These are phyloP conservation scores for Arabidopsis thaliana DNA, from an alignment of 345 rosid species.

Conservation along the genomic window DNA sequence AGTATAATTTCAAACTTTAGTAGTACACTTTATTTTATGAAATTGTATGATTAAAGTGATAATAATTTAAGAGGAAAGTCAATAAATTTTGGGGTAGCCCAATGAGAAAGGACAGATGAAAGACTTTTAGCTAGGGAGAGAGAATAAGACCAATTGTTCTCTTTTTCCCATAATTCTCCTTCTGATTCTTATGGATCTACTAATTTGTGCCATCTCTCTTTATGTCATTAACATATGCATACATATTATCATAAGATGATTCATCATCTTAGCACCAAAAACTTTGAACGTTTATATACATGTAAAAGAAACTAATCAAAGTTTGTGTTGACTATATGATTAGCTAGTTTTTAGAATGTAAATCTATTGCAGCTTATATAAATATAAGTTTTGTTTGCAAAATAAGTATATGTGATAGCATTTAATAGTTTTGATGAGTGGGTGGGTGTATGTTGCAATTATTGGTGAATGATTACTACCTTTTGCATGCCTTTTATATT, in stretches of 20 bases:
- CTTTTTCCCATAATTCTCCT: slow-evolving; percentile 39
- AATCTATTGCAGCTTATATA: slow-evolving; percentile 13
- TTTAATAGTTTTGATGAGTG: slow-evolving; percentile 33
- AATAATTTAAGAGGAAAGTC: slow-evolving; percentile 27
- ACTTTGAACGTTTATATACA: not conserved
- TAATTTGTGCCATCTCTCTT: slow-evolving; percentile 32
- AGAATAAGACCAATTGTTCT: slow-evolving; percentile 33
- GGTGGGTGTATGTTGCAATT: slow-evolving; percentile 45
- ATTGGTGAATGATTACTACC: slow-evolving; percentile 49
- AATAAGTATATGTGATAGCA: slow-evolving; percentile 9
- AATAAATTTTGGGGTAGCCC: slow-evolving; percentile 26
- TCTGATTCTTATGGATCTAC: slow-evolving; percentile 27
- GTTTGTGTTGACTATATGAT: not conserved
- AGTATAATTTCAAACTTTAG: not conserved
- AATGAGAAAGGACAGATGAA: slow-evolving; percentile 36
- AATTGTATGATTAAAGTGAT: not conserved
- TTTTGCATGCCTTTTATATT: slow-evolving; percentile 45
- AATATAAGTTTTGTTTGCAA: slow-evolving; percentile 9
- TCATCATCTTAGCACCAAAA: slow-evolving; percentile 8
- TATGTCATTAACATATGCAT: not conserved
- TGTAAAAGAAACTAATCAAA: not conserved
- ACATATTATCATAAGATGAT: not conserved
- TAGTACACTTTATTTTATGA: not conserved
- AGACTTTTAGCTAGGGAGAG: slow-evolving; percentile 21
- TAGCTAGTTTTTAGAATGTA: not conserved